A percentile compares a stretch with the other conserved stretches of the same genome.
phyloP scores from a whole-genome alignment of 2,329 filamentous ascomycete species.

The Fusarium sublunatum region DNA sequence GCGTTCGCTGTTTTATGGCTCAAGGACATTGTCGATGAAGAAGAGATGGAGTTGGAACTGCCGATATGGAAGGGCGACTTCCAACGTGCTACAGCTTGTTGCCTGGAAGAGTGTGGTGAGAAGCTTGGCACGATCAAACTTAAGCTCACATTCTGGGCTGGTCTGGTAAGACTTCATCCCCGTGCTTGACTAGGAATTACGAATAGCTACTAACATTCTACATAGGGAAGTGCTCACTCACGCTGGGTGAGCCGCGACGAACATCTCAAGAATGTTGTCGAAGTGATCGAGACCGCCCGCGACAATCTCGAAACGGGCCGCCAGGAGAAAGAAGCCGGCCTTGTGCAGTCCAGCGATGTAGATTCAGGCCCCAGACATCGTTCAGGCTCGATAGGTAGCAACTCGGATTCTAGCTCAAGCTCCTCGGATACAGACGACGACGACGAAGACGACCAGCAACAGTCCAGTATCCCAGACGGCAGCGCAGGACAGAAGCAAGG shows the following conservation, averaged over 20 bases:
- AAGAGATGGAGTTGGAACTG: constrained; percentile 67
- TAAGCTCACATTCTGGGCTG: constrained; percentile 51
- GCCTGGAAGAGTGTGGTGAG: constrained; percentile 58
- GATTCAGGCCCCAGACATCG: constrained; percentile 4
- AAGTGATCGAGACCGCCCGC: constrained; percentile 60
- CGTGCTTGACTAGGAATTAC: not conserved
- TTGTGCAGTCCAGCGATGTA: constrained; percentile 48
- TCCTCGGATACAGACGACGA: constrained; percentile 48
- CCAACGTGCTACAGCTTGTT: constrained; percentile 60
- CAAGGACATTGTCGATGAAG: constrained; percentile 75
- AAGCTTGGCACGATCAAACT: constrained; percentile 59
- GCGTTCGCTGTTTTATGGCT: constrained; percentile 76
- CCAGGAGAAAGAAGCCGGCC: constrained; percentile 51
- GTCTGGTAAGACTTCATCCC: constrained; percentile 47
- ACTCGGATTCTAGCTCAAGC: constrained; percentile 46
- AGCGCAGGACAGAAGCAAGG: constrained; percentile 56
- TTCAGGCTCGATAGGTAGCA: constrained; percentile 36
- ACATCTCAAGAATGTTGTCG: constrained; percentile 54
- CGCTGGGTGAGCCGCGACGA: constrained; percentile 51
- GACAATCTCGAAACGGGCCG: constrained; percentile 50
- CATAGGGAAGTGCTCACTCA: constrained; percentile 52
- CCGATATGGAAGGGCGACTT: constrained; percentile 73
- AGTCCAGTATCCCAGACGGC: constrained; percentile 48
- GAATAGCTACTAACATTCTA: constrained; percentile 10
- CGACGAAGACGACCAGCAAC: constrained; percentile 42